Conservation (phyloP, 75 land plant genomes). For the Pinus tabuliformis region DNA sequence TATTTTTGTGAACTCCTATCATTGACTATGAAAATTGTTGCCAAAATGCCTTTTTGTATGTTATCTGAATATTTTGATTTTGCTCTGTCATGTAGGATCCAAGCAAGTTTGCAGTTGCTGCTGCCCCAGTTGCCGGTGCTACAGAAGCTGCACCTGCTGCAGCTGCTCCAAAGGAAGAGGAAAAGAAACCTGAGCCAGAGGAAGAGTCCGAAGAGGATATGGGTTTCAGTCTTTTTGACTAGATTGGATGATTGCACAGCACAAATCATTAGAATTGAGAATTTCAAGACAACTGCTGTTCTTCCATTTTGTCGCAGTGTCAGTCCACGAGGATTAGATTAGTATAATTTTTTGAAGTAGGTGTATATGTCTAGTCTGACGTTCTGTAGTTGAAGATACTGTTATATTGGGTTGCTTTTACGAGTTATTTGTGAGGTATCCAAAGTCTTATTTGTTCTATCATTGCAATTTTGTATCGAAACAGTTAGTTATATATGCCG, state of each 20-base stretch:
- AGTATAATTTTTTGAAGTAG: no score
- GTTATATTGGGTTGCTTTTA: no score
- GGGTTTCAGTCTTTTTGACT: conserved; percentile 63
- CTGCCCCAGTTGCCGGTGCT: conserved; percentile 35
- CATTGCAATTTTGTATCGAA: no score
- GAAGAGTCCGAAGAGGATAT: conserved; percentile 67
- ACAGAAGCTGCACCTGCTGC: conserved; percentile 24
- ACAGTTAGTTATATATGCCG: no score
- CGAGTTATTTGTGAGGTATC: no score
- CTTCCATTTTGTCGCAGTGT: no score
- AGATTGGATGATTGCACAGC: conserved; percentile 2
- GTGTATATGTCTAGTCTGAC: no score
- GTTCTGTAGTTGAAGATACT: no score
- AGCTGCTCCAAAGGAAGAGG: conserved; percentile 31
- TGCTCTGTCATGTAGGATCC: conserved; percentile 31
- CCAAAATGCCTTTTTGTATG: not conserved
- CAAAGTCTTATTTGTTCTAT: no score
- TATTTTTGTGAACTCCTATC: not conserved
- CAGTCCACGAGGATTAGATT: no score
- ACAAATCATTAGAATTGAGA: no score
- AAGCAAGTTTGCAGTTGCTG: conserved; percentile 50
- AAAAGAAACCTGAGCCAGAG: conserved; percentile 48
- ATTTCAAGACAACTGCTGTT: no score
- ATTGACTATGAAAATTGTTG: not conserved
- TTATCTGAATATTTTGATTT: not conserved